Evolutionary conservation across 257 asterid genomes (phyloP), one percentile per base, ranked within the genome.

Genomic region (Datura wrightii): DNA sequence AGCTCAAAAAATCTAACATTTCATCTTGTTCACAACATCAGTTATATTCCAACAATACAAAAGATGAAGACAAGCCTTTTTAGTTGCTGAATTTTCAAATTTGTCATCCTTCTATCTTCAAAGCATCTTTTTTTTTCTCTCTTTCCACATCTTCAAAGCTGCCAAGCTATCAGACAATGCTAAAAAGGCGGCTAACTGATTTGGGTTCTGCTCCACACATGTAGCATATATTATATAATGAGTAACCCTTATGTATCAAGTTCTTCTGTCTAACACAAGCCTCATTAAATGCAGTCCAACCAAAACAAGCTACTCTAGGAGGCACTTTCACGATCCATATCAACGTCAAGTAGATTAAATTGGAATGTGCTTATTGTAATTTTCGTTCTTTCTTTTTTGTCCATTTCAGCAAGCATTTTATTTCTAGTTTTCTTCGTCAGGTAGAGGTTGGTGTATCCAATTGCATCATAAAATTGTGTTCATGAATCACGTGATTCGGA

Each of bases 281-380:
- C 34, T 39, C 79, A 69, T 69, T 69, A 15, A 39, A 1, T 11
- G 34, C 53, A 69, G 52, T 5, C 34, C 53, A 16, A 69, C 34
- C 1, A 3, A 9, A n/a, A 69, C 3, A 63, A 1, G 79, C 79
- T 69, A 69, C 53, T 69, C 34, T 67, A 39, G 13, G 78, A 67
- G 7, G 52, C 34, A 8, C 34, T 67, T 37, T 8, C 31, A 67
- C 50, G 10, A 13, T 66, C 50, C 78, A 67, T 67, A 67, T 67
- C 52, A 67, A 2, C 5, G 16, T 67, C 78, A 67, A 67, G 24
- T 41, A 69, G 79, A 70, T n/a, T 70, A 16, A 18, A 42, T 18
- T 70, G 79, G 42, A 8, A 70, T 70, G 14, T 41, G 54, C 36
- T 42, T 70, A 70, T 70, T 71, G 58, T 71, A 71, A n/a, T 71